Evolutionary conservation across 225 moss, liverwort and hornwort genomes (phyloP), one percentile per base, ranked within the genome.

Genomic region (Ulota crispa): DNA sequence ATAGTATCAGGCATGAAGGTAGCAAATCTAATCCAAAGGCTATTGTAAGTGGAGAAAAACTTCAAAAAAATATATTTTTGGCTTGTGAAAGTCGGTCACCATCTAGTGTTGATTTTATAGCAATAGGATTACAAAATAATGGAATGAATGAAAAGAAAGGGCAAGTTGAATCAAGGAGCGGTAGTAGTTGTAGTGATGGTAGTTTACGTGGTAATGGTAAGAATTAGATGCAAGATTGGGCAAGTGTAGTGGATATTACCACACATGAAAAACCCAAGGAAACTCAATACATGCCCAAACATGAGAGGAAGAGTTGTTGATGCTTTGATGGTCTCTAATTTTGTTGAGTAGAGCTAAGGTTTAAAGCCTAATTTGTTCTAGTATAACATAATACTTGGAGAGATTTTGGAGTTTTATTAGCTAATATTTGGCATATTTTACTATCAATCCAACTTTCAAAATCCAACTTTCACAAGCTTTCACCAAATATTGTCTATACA

Each of bases 121-220:
- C 0, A 76, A 0, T 3, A 47, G 7, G 36, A 2, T 36, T 23
- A 32, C 53, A 83, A 1, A 68, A 43, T 43, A 11, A 52, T 70
- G 9, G 54, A 20, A 70, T 8, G 0, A 13, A 54, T 7, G 36
- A 77, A 28, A 77, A n/a, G 54, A 24, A 84, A 36, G 28, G 42
- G 3, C 26, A 1, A 70, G 27, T 54, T 83, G 75, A 45, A 24
- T 85, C 64, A 5, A 67, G 47, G 20, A 59, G 54, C 1, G 42
- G 14, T 5, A 80, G 65, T 78, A 53, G 43, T 64, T 81, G 72
- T 78, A 79, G 68, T 73, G 11, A 83, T 62, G 76, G 42, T 70
- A 83, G 30, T 76, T 4, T 61, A 20, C 53, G 7, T 63, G 70
- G 27, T 72, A 68, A 45, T 28, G 77, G 24, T 55, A 0, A 0